Base-by-base conservation (phyloP, 768 basidiomycete genomes). In the Gymnopilus dilepis region DNA sequence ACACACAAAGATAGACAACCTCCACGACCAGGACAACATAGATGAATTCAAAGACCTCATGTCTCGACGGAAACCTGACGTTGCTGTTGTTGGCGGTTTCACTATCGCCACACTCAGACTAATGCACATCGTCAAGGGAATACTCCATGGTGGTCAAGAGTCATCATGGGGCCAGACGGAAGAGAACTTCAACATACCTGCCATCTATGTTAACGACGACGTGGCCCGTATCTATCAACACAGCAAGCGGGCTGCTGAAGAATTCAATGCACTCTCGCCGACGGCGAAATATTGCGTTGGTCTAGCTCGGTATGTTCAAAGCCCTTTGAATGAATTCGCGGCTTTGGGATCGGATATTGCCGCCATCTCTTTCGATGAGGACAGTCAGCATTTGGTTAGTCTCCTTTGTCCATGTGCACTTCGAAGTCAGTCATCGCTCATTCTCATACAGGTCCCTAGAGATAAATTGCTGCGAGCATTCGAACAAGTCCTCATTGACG, bases 211-310 rank as follows among this genome's bases (percentile, higher is more conserved):
- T 33, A 84, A 85, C 41, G 97, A 99, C 70, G 94, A 97, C 58
- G 90, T 97, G 34, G 97, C 97, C 13, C 84, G 97, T 42, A 87
- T 99, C 42, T 99, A 94, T 74, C 95, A 96, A 76, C 89, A 95
- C 71, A 95, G 92, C 70, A 84, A 87, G 60, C 90, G 96, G 37
- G 94, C 94, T 2, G 80, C 83, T 28, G 87, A 88, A 54, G 97
- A 99, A 75, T 95, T 94, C 70, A 86, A 88, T 50, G 81, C 89
- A 0, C 78, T 97, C 42, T 86, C 93, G 0, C 77, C 85, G 4
- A 88, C 89, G 47, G 91, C 89, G 33, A 92, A 93, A 73, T 99
- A 98, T 71, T 98, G 97, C 69, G 83, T 99, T 50, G 97, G 94
- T 55, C 78, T 99, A 65, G 96, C 95, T 38, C 88, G 97, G 59